These are phyloP conservation scores for Mercurialis annua DNA, from an alignment of 345 rosid genomes.

Conservation along the genomic window DNA sequence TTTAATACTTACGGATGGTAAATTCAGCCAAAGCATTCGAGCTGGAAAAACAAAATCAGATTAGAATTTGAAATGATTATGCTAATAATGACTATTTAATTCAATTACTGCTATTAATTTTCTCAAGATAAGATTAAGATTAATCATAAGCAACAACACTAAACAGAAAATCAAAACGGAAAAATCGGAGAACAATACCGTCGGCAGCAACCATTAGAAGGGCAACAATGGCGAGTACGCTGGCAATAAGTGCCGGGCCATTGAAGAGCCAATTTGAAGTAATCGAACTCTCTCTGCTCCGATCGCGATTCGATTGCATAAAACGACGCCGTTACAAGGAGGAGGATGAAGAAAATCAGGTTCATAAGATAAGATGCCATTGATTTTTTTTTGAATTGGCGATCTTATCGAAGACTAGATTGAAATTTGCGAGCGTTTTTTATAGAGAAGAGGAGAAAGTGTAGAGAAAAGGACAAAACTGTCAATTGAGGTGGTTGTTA, in stretches of 20 bases:
- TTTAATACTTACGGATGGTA: constrained; percentile 82
- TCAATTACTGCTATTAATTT: too few relatives aligned
- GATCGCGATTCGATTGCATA: constrained; percentile 8
- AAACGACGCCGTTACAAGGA: constrained; percentile 10
- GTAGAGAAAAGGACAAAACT: neutral
- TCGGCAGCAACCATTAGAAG: constrained; percentile 82
- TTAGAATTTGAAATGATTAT: neutral
- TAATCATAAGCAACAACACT: too few relatives aligned
- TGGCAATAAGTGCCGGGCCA: constrained; percentile 89
- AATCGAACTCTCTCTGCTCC: constrained; percentile 85
- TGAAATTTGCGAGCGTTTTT: neutral
- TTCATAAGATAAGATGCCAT: constrained; percentile 20
- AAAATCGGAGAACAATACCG: constrained; percentile 30
- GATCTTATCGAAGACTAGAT: neutral
- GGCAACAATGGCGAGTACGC: constrained; percentile 73
- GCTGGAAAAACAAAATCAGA: constrained; percentile 35
- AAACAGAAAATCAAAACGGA: too few relatives aligned
- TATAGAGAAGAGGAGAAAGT: neutral
- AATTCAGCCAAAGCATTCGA: constrained; percentile 63
- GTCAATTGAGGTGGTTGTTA: neutral
- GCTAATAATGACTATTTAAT: too few relatives aligned
- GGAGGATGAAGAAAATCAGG: neutral
- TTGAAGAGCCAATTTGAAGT: constrained; percentile 70
- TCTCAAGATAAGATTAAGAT: neutral
- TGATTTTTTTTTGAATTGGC: neutral